phyloP scores from a whole-genome alignment of 805 yeast species.

The Ogataea nitratoaversa region DNA sequence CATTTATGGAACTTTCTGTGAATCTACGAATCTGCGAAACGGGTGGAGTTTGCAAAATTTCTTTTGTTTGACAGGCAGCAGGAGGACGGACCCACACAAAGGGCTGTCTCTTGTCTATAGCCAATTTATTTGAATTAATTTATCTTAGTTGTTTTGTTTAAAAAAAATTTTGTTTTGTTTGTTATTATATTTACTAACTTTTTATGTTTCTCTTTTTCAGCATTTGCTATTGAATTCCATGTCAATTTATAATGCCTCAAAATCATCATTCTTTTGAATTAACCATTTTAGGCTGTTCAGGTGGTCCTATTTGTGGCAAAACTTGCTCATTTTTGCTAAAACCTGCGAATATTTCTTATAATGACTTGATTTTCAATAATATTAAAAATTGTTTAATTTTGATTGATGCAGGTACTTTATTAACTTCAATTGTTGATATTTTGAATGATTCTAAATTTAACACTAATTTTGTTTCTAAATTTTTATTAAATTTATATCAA shows the following conservation, averaged over 20 bases:
- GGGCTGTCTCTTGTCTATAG: too few relatives aligned
- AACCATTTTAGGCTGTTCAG: conserved; percentile 71
- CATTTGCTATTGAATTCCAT: not conserved
- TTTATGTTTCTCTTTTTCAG: not conserved
- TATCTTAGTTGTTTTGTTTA: too few relatives aligned
- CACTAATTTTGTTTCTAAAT: conserved; percentile 5
- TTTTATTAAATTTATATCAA: conserved; percentile 14
- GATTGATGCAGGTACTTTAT: conserved; percentile 79
- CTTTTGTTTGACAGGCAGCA: too few relatives aligned
- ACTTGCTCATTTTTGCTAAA: conserved; percentile 69
- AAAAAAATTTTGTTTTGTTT: not conserved
- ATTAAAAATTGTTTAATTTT: conserved; percentile 41
- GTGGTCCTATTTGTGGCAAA: conserved; percentile 75
- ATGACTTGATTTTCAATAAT: conserved; percentile 27
- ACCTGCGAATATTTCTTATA: conserved; percentile 42
- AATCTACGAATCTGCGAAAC: too few relatives aligned
- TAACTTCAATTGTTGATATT: conserved; percentile 47
- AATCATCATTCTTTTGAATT: conserved; percentile 42
- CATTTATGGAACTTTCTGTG: too few relatives aligned
- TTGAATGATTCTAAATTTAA: conserved; percentile 9
- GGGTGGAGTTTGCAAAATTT: too few relatives aligned
- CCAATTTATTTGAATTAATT: too few relatives aligned
- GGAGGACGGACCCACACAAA: too few relatives aligned
- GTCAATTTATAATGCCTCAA: conserved; percentile 9
- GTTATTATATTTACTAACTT: not conserved